phyloP scores from a whole-genome alignment of 169 alveolate species.

The Cyclospora cayetanensis region DNA sequence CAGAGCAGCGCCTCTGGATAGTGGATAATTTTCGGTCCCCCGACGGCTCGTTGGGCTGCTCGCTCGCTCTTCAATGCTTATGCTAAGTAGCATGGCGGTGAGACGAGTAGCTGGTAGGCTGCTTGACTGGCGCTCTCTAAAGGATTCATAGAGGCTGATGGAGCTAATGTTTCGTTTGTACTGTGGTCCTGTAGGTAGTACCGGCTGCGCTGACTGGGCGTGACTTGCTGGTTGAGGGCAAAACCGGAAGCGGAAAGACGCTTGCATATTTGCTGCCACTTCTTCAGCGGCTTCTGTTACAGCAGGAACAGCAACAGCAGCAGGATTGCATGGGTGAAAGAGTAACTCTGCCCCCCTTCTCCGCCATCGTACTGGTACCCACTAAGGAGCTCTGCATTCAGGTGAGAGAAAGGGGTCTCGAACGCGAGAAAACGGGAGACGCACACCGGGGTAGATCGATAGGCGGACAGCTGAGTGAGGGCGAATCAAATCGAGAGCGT shows the following conservation, averaged over 20 bases:
- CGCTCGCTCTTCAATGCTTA: no score
- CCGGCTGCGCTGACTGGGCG: constrained; percentile 71
- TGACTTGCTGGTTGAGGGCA: constrained; percentile 69
- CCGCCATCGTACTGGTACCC: constrained; percentile 74
- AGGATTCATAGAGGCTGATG: no score
- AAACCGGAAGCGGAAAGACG: constrained; percentile 77
- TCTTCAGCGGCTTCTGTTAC: constrained; percentile 69
- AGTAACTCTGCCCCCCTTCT: neutral
- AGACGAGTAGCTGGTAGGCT: no score
- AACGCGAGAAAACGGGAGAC: no score
- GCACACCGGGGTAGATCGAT: neutral
- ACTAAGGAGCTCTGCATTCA: constrained; percentile 75
- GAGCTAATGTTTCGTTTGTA: no score
- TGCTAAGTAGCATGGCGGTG: no score
- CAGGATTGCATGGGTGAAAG: neutral
- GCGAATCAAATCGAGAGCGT: neutral
- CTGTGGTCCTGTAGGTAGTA: constrained; percentile 72
- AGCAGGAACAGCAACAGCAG: neutral
- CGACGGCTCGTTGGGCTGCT: no score
- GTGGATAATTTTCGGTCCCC: no score
- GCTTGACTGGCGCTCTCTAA: no score
- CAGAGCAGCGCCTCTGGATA: no score
- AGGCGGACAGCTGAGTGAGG: neutral
- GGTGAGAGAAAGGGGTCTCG: constrained; percentile 28
- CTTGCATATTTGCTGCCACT: constrained; percentile 75